Conservation (phyloP, 768 basidiomycete genomes). For the Gymnopilus dilepis region DNA sequence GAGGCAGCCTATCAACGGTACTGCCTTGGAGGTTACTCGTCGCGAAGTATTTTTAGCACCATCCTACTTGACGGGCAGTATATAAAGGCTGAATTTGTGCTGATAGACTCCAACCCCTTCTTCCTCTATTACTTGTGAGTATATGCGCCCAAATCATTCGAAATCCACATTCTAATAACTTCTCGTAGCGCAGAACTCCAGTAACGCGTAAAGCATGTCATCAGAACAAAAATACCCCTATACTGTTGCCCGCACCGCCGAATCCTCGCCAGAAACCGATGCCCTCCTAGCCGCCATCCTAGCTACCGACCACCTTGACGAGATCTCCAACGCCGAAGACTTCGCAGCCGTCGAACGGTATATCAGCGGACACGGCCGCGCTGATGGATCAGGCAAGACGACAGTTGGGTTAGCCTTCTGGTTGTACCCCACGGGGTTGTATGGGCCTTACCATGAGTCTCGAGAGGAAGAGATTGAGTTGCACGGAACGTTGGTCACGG, state of each 20-base stretch:
- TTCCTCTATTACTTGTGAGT: too few relatives aligned
- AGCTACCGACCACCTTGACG: constrained; percentile 17
- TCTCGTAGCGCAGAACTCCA: not conserved
- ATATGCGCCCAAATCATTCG: too few relatives aligned
- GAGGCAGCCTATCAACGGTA: too few relatives aligned
- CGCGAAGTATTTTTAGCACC: too few relatives aligned
- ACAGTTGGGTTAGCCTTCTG: constrained; percentile 13
- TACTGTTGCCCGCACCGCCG: not conserved
- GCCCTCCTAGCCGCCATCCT: constrained; percentile 21
- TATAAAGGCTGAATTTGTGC: too few relatives aligned
- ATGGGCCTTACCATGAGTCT: constrained; percentile 16
- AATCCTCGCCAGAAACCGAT: not conserved
- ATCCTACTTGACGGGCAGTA: too few relatives aligned
- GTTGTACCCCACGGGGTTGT: constrained; percentile 20
- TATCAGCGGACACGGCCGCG: constrained; percentile 14
- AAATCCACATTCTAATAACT: too few relatives aligned
- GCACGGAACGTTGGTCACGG: constrained; percentile 14
- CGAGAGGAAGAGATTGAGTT: constrained; percentile 6
- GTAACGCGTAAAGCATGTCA: not conserved
- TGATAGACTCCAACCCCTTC: too few relatives aligned
- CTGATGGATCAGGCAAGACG: constrained; percentile 1
- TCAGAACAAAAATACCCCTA: not conserved
- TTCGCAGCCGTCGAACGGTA: constrained; percentile 13
- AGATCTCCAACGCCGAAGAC: constrained; percentile 20
- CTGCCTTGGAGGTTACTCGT: too few relatives aligned